A percentile compares a stretch with the other conserved stretches of the same genome.
These are phyloP conservation scores for Chaetothyriales sp. DNA, from an alignment of 2,329 filamentous ascomycete genomes.

Conservation along the genomic window DNA sequence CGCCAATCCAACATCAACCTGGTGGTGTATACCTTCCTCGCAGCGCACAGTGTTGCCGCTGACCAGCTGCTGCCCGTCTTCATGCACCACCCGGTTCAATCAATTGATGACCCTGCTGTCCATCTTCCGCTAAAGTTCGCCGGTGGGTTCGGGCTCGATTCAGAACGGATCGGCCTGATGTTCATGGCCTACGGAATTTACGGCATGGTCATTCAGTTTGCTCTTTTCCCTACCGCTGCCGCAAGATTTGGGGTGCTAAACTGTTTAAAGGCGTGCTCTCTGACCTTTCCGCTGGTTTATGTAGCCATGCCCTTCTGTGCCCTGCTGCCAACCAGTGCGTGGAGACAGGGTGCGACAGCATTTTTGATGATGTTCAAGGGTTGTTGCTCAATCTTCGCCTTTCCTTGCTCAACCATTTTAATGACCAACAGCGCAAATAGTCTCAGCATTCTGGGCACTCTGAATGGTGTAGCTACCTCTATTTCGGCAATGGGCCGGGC, in stretches of 20 bases:
- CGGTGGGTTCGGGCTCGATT: constrained; percentile 61
- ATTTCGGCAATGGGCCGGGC: constrained; percentile 69
- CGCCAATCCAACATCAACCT: constrained; percentile 62
- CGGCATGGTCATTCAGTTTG: constrained; percentile 71
- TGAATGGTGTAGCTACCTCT: constrained; percentile 82
- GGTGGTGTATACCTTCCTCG: constrained; percentile 62
- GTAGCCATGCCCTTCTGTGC: constrained; percentile 67
- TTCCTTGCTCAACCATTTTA: constrained; percentile 78
- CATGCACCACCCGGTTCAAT: constrained; percentile 55
- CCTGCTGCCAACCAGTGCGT: constrained; percentile 36
- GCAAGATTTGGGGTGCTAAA: constrained; percentile 56
- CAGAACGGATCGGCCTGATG: constrained; percentile 64
- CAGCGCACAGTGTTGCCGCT: constrained; percentile 67
- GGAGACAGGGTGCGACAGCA: constrained; percentile 48
- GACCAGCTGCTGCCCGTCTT: constrained; percentile 84
- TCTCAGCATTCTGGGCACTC: constrained; percentile 62
- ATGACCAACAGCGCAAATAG: constrained; percentile 74
- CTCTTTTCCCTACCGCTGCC: constrained; percentile 66
- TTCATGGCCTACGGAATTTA: constrained; percentile 70
- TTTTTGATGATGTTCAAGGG: constrained; percentile 58
- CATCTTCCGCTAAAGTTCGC: constrained; percentile 65
- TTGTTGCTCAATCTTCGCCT: constrained; percentile 63
- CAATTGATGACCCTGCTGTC: constrained; percentile 38
- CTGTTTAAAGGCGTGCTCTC: constrained; percentile 53
- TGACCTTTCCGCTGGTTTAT: constrained; percentile 61